These are phyloP conservation scores for Microstegium vimineum DNA, from an alignment of 176 grass and related monocot species.

Conservation along the genomic window DNA sequence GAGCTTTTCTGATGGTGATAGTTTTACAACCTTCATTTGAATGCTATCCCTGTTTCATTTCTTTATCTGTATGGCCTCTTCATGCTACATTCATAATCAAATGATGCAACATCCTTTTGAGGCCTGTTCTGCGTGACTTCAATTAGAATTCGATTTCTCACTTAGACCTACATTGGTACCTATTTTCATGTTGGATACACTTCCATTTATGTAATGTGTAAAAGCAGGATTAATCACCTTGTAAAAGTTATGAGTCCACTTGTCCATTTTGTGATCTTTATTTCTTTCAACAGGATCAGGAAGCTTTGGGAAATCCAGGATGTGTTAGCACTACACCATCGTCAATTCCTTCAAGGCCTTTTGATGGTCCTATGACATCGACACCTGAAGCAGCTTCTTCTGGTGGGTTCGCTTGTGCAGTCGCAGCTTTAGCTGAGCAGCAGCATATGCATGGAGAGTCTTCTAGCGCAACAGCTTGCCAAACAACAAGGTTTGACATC, in stretches of 20 bases:
- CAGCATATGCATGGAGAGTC: conserved; percentile 51
- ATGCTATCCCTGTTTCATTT: conserved; percentile 10
- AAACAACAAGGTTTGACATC: conserved; percentile 9
- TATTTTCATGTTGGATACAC: background rate
- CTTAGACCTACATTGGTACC: background rate
- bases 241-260: background rate
- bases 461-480: conserved; percentile 15
- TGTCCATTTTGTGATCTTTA: background rate
- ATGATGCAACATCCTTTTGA: background rate
- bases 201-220: background rate
- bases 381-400: conserved; percentile 42
- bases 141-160: background rate
- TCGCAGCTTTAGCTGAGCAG: conserved; percentile 78
- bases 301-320: conserved; percentile 35
- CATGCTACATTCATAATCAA: background rate
- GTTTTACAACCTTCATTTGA: background rate
- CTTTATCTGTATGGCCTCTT: background rate
- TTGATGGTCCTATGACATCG: background rate
- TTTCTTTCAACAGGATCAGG: conserved; percentile 68
- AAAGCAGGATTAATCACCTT: background rate
- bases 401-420: conserved; percentile 62
- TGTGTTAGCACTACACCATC: conserved; percentile 1
- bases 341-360: conserved; percentile 13
- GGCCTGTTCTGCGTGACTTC: background rate
- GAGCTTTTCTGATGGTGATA: background rate